A percentile compares a stretch with the other conserved stretches of the same genome.
Conservation (phyloP, 2,329 filamentous ascomycete genomes). For the Chaetomium sp. region DNA sequence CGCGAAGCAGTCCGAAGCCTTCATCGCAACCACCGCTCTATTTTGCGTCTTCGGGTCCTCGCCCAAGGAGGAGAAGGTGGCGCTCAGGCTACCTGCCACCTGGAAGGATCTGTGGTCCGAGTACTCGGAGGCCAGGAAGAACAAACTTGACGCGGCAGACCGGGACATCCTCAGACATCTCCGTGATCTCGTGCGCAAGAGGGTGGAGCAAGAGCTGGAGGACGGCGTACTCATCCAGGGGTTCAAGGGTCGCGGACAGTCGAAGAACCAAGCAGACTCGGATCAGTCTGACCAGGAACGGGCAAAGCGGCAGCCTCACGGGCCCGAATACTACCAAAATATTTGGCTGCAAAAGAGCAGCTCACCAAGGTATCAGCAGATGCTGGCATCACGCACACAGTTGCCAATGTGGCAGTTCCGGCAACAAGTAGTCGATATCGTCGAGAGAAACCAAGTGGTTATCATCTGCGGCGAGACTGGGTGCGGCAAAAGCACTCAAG, state of each 20-base stretch:
- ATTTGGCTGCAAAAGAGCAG: constrained; percentile 63
- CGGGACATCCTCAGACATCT: constrained; percentile 68
- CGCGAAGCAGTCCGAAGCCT: constrained; percentile 80
- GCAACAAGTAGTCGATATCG: constrained; percentile 72
- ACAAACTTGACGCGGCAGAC: constrained; percentile 69
- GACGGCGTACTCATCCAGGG: constrained; percentile 76
- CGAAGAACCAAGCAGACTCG: constrained; percentile 51
- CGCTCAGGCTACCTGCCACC: constrained; percentile 71
- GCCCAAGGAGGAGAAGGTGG: constrained; percentile 82
- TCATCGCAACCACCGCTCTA: constrained; percentile 76
- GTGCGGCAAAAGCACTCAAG: constrained; percentile 95
- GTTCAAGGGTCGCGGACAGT: constrained; percentile 64
- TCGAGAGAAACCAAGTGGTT: constrained; percentile 79
- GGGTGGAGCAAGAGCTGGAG: constrained; percentile 69
- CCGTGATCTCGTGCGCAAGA: constrained; percentile 68
- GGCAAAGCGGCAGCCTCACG: constrained; percentile 43
- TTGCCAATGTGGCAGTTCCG: constrained; percentile 90
- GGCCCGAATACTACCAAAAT: constrained; percentile 54
- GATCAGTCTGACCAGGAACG: constrained; percentile 54
- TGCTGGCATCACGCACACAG: constrained; percentile 76
- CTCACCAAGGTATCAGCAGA: constrained; percentile 68
- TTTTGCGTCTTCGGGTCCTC: constrained; percentile 80
- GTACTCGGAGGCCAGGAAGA: constrained; percentile 70
- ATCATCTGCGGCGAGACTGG: constrained; percentile 97
- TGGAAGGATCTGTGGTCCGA: constrained; percentile 90